Percentiles rank a stretch among this genome's conserved stretches.
These are phyloP conservation scores for Diutina mesorugosa DNA, from an alignment of 1,139 yeast species.

Conservation along the genomic window DNA sequence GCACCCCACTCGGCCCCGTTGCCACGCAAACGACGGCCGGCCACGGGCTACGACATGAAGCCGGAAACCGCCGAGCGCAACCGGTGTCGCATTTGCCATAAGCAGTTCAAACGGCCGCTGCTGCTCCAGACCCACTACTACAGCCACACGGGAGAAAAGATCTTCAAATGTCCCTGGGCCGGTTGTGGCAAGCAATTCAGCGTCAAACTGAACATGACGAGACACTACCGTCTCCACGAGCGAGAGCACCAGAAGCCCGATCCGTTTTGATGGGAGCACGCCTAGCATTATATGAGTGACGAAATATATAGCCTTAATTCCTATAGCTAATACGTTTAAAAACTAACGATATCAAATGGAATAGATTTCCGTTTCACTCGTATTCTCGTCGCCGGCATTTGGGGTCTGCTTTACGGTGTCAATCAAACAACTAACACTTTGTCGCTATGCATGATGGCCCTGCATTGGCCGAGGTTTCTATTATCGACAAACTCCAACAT, in stretches of 20 bases:
- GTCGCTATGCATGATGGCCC: not conserved
- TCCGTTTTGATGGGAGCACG: not conserved
- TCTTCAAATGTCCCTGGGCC: slow-evolving; percentile 53
- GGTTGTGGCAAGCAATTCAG: slow-evolving; percentile 63
- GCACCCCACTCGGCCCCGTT: not conserved
- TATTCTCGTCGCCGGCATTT: too few species aligned
- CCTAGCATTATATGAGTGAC: not conserved
- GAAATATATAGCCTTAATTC: not conserved
- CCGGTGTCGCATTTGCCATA: slow-evolving; percentile 57
- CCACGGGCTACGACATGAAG: slow-evolving; percentile 1
- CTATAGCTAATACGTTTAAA: not conserved
- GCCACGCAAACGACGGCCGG: not conserved
- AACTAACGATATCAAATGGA: not conserved
- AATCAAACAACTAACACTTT: too few species aligned
- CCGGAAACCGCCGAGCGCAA: slow-evolving; percentile 10
- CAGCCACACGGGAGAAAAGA: slow-evolving; percentile 81
- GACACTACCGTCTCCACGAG: slow-evolving; percentile 57
- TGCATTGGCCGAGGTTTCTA: not conserved
- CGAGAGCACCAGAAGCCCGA: not conserved
- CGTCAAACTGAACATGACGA: slow-evolving; percentile 69
- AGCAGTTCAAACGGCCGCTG: slow-evolving; percentile 70
- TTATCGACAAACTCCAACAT: too few species aligned
- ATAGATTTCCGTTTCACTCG: too few species aligned
- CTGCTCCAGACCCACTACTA: slow-evolving; percentile 70
- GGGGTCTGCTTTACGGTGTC: too few species aligned